phyloP scores from a whole-genome alignment of 257 asterid genomes.

The Ligustrum vulgare region DNA sequence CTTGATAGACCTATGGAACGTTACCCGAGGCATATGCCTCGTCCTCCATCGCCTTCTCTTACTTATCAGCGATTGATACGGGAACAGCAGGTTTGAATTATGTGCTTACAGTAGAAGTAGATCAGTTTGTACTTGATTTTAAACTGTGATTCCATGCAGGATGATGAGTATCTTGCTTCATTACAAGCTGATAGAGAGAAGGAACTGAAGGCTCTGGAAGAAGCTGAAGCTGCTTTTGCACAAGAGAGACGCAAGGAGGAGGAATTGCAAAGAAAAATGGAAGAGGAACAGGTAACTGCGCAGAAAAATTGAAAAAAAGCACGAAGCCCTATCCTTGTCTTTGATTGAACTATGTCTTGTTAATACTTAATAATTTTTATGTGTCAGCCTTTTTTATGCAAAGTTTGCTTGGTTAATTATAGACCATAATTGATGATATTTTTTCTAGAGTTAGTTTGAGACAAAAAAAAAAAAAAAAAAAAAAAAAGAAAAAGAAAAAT shows the following conservation, averaged over 20 bases:
- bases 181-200: conserved; percentile 96
- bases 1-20: conserved; percentile 46
- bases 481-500: too few species aligned
- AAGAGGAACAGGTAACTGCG: conserved; percentile 62
- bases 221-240: conserved; percentile 83
- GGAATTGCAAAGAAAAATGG: conserved; percentile 53
- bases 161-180: conserved; percentile 91
- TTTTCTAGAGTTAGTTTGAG: conserved; percentile 7
- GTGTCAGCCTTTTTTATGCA: neutral
- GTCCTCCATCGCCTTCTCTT: conserved; percentile 93
- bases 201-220: conserved; percentile 91
- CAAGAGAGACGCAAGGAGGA: conserved; percentile 81
- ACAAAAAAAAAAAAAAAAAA: neutral
- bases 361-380: too few species aligned
- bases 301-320: conserved; percentile 14
- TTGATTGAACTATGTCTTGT: too few species aligned
- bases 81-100: conserved; percentile 78
- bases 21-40: conserved; percentile 51
- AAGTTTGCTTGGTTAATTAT: neutral
- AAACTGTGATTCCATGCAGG: conserved; percentile 44
- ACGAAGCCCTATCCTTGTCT: neutral
- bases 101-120: neutral
- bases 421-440: neutral
- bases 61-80: conserved; percentile 90
- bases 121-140: conserved; percentile 20